Base-by-base conservation (phyloP, 2,329 filamentous ascomycete genomes). In the Zasmidium cellare region DNA sequence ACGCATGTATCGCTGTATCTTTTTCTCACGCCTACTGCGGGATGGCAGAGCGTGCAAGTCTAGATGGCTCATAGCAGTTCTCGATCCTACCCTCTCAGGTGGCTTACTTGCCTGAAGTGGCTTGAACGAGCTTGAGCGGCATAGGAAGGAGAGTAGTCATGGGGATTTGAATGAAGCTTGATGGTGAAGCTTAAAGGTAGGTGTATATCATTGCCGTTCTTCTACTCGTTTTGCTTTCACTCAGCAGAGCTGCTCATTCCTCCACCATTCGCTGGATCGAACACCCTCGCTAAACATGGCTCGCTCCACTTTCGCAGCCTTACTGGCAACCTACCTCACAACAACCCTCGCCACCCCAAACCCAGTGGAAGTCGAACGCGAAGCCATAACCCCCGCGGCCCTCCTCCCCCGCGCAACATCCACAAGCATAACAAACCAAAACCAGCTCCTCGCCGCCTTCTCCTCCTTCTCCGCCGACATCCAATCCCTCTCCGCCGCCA, bases 291-390 rank as follows among this genome's bases (percentile, higher is more conserved):
- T 31, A 7, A 31, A 7, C 35, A 41, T 41, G 35, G 35, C 35
- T 41, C 35, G 12, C 11, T 41, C 35, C n/a, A 14, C 6, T n/a
- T 3, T 41, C 35, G 35, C 35, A 9, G 35, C 12, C 7, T 6
- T 14, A n/a, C 25, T 28, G 6, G 7, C 16, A 31, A 56, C 49
- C 53, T 23, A 63, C 9, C 56, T 53, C 2, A 58, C 60, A 35
- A 25, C 56, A 14, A 53, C 58, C 16, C 24, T 65, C 11, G 62
- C 62, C 18, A 53, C 54, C 20, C 62, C 62, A 44, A 65, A 60
- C 9, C 62, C 62, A 3, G 53, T 55, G 20, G 47, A 64, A 48
- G 28, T 57, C 31, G 59, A 61, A 6, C 58, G 61, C 44, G 52
- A 55, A 35, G 60, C 57, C 2, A 56, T 57, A 20, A 58, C 56